Percentiles rank a stretch among this genome's conserved stretches.
Conservation (phyloP, 2,329 filamentous ascomycete species). For the Myriosclerotinia duriaeana region DNA sequence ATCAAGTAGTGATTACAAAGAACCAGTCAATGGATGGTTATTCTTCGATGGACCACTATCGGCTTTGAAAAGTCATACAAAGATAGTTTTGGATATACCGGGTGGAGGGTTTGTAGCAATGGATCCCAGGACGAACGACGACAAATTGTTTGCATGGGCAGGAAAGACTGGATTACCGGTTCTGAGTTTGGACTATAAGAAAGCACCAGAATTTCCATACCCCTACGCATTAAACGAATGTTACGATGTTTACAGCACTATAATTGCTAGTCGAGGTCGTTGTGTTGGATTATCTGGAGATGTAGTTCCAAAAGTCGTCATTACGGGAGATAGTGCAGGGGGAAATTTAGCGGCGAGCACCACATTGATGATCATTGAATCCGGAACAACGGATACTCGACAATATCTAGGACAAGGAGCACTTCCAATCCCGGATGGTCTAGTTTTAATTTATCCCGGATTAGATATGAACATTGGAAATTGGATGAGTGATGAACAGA, state of each 20-base stretch:
- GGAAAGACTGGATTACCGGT: slow-evolving; percentile 85
- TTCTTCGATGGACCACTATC: slow-evolving; percentile 89
- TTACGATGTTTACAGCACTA: slow-evolving; percentile 77
- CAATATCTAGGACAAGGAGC: slow-evolving; percentile 56
- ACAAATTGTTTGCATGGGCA: slow-evolving; percentile 91
- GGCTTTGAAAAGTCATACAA: slow-evolving; percentile 72
- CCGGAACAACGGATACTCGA: slow-evolving; percentile 56
- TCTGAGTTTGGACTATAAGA: slow-evolving; percentile 86
- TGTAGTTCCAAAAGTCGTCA: slow-evolving; percentile 63
- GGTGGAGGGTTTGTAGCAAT: slow-evolving; percentile 96
- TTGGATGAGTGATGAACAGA: slow-evolving; percentile 99
- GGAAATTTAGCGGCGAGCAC: slow-evolving; percentile 79
- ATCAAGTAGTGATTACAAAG: slow-evolving; percentile 73
- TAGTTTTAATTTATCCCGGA: slow-evolving; percentile 84
- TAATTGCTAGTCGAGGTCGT: slow-evolving; percentile 69
- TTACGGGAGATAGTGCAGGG: slow-evolving; percentile 79
- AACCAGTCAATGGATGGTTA: slow-evolving; percentile 82
- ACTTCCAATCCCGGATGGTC: slow-evolving; percentile 72
- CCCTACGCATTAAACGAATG: slow-evolving; percentile 85
- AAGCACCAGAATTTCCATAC: slow-evolving; percentile 81
- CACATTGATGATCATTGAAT: slow-evolving; percentile 86
- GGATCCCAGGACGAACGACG: slow-evolving; percentile 91
- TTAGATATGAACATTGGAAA: slow-evolving; percentile 97
- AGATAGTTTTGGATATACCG: slow-evolving; percentile 83
- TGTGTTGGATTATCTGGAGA: slow-evolving; percentile 73